phyloP scores from a whole-genome alignment of 371 early-diverging fungal genomes.

The Thermomucor indicae-seudaticae region DNA sequence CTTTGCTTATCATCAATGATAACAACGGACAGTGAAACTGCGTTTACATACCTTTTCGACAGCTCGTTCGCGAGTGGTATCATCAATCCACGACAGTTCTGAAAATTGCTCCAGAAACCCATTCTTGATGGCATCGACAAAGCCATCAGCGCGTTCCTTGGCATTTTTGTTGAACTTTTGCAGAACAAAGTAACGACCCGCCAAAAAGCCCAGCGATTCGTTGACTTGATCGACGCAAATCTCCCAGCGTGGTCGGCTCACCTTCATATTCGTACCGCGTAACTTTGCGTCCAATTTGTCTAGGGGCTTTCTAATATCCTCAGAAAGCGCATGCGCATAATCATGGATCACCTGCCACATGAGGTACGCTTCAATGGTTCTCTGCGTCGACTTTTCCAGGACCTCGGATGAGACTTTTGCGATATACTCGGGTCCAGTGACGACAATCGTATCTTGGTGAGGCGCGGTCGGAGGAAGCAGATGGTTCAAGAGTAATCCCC shows the following conservation, averaged over 20 bases:
- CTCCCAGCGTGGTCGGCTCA: slow-evolving; percentile 36
- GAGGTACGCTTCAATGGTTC: slow-evolving; percentile 7
- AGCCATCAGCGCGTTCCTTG: slow-evolving; percentile 16
- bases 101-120: slow-evolving; percentile 34
- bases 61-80: slow-evolving; percentile 39
- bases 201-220: slow-evolving; percentile 38
- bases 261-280: slow-evolving; percentile 23
- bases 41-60: slow-evolving; percentile 27
- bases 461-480: background rate
- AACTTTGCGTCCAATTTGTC: slow-evolving; percentile 15
- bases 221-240: slow-evolving; percentile 42
- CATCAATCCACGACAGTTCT: slow-evolving; percentile 50
- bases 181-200: slow-evolving; percentile 55
- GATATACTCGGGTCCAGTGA: slow-evolving; percentile 8
- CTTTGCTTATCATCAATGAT: too few relatives aligned
- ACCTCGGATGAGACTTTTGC: slow-evolving; percentile 5
- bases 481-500: slow-evolving; percentile 11
- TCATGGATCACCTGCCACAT: slow-evolving; percentile 2
- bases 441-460: slow-evolving; percentile 3
- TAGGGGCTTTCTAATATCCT: slow-evolving; percentile 8
- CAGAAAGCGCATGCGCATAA: slow-evolving; percentile 4
- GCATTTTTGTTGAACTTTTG: slow-evolving; percentile 34
- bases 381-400: background rate
- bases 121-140: slow-evolving; percentile 28
- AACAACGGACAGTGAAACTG: background rate